phyloP scores from a whole-genome alignment of 2,329 filamentous ascomycete genomes.

The Coleophoma cylindrospora region DNA sequence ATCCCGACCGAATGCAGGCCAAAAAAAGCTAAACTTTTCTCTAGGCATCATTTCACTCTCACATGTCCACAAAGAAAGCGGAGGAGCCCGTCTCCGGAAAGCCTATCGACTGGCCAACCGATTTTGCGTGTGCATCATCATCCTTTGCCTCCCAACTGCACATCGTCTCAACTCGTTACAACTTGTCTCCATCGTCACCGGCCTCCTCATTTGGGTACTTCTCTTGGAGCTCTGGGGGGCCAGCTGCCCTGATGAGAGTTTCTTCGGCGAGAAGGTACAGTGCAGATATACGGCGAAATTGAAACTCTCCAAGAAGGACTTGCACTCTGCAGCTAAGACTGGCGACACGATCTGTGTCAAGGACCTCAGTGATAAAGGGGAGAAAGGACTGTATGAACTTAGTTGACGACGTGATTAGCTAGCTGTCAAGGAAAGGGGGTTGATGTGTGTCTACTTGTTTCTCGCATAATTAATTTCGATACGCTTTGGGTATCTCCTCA shows the following conservation, averaged over 20 bases:
- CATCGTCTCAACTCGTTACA: constrained; percentile 38
- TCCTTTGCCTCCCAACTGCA: constrained; percentile 51
- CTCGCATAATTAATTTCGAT: too few species aligned
- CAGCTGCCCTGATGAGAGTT: constrained; percentile 38
- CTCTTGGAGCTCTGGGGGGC: constrained; percentile 44
- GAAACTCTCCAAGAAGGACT: constrained; percentile 28
- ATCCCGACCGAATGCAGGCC: too few species aligned
- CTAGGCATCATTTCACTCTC: constrained; percentile 43
- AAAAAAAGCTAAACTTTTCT: background rate
- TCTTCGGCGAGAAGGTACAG: constrained; percentile 33
- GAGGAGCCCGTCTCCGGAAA: constrained; percentile 44
- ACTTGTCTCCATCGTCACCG: constrained; percentile 39
- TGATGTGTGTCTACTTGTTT: too few species aligned
- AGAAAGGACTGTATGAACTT: constrained; percentile 1
- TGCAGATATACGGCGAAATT: constrained; percentile 38
- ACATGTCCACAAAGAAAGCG: constrained; percentile 50
- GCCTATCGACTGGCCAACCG: constrained; percentile 46
- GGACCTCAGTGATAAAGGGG: background rate
- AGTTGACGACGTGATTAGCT: background rate
- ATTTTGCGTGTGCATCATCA: constrained; percentile 39
- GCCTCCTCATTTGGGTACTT: constrained; percentile 39
- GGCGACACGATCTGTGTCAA: background rate
- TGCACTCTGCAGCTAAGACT: constrained; percentile 19
- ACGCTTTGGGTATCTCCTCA: too few species aligned
- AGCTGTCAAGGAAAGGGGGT: too few species aligned